Evolutionary conservation across 768 basidiomycete species (phyloP).

Genomic region (Clavaria fumosa): DNA sequence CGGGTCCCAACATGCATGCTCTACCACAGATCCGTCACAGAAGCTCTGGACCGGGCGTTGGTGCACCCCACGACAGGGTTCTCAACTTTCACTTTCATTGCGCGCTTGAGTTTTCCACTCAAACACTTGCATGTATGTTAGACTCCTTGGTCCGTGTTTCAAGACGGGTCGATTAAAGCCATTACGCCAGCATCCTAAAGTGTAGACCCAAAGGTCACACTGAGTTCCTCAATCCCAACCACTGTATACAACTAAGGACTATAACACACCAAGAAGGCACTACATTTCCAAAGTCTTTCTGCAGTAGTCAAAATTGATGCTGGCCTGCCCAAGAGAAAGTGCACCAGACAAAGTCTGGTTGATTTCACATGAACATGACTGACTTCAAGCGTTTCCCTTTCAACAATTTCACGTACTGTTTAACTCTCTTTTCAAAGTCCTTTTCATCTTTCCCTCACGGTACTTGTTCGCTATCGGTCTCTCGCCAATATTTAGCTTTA

Average conservation of each 20-base stretch:
- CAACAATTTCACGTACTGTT: slow-evolving; percentile 72
- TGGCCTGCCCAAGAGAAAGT: slow-evolving; percentile 45
- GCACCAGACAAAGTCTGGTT: slow-evolving; percentile 37
- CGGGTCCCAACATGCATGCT: slow-evolving; percentile 78
- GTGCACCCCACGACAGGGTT: slow-evolving; percentile 37
- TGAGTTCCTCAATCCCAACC: slow-evolving; percentile 49
- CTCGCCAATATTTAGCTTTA: slow-evolving; percentile 73
- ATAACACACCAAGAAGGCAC: slow-evolving; percentile 55
- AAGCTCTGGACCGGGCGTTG: slow-evolving; percentile 7
- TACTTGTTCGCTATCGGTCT: slow-evolving; percentile 78
- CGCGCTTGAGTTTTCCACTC: slow-evolving; percentile 54
- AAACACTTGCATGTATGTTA: slow-evolving; percentile 72
- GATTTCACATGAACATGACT: slow-evolving; percentile 42
- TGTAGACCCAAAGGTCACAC: slow-evolving; percentile 37
- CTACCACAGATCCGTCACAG: slow-evolving; percentile 20
- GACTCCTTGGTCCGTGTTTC: slow-evolving; percentile 81
- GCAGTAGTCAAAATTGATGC: slow-evolving; percentile 48
- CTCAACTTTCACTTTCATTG: slow-evolving; percentile 61
- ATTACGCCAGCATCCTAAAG: slow-evolving; percentile 63
- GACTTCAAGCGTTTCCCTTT: slow-evolving; percentile 67
- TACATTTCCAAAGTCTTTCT: slow-evolving; percentile 46
- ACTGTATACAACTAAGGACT: slow-evolving; percentile 37
- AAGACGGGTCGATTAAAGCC: slow-evolving; percentile 71
- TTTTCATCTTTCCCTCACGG: slow-evolving; percentile 75
- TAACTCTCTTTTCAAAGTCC: slow-evolving; percentile 70